Percentiles rank a stretch among this genome's conserved stretches.
These are phyloP conservation scores for Ilyonectria sp. DNA, from an alignment of 2,329 filamentous ascomycete species.

Conservation along the genomic window DNA sequence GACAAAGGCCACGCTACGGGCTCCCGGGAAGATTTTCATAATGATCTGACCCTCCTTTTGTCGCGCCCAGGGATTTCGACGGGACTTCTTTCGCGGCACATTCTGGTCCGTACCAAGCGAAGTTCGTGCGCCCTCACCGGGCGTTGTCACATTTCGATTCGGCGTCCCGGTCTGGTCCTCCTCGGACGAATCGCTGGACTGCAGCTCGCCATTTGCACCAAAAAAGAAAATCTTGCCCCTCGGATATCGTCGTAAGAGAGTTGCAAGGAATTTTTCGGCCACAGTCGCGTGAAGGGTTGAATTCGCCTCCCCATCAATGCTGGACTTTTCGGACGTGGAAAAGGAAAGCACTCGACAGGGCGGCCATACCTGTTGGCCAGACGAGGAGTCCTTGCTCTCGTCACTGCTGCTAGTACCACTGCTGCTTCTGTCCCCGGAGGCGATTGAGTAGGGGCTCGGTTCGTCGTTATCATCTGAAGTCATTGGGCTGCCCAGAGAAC, in stretches of 20 bases:
- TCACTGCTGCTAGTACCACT: neutral
- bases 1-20: conserved; percentile 62
- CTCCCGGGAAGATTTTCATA: conserved; percentile 56
- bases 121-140: neutral
- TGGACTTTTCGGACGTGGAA: conserved; percentile 53
- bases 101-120: neutral
- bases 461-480: conserved; percentile 32
- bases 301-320: conserved; percentile 49
- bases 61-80: conserved; percentile 29
- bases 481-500: conserved; percentile 34
- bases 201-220: conserved; percentile 55
- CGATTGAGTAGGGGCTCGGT: conserved; percentile 10
- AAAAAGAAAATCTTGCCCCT: conserved; percentile 63
- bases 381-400: neutral
- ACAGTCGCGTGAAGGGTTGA: conserved; percentile 46
- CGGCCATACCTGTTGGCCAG: neutral
- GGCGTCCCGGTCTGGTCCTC: conserved; percentile 39
- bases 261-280: conserved; percentile 56
- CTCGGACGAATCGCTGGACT: conserved; percentile 51
- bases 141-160: neutral
- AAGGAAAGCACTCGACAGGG: conserved; percentile 38
- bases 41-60: conserved; percentile 44
- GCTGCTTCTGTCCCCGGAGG: conserved; percentile 45
- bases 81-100: conserved; percentile 20
- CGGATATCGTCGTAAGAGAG: conserved; percentile 62